Base-by-base conservation (phyloP, 169 alveolate genomes). In the Blepharisma undulans region DNA sequence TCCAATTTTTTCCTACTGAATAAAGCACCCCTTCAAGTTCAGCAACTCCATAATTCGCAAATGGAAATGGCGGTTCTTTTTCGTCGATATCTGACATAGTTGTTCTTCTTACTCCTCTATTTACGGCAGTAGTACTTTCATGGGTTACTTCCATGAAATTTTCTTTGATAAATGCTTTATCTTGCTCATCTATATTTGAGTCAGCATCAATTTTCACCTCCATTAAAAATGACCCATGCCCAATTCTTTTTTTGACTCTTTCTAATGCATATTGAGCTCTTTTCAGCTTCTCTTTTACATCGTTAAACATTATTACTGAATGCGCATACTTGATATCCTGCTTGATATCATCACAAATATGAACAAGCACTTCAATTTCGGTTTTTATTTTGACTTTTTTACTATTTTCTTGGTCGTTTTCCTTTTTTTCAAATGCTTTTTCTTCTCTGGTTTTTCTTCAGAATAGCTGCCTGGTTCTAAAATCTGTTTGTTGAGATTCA, bases 171-270 rank as follows among this genome's bases (percentile, higher is more conserved):
- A 29, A 86, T 27, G 25, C 80, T 72, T 33, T 86, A 29, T 86
- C 91, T 4, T 86, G 72, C 22, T 86, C 91, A 32, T 86, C 91
- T 8, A 86, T 72, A 32, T 86, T 34, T 21, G 33, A 18, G 18
- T 30, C 33, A 4, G 72, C 12, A 6, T 25, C 72, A 7, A 86
- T 29, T 21, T 71, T 86, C 12, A 66, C 84, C 1, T 82, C 89
- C 2, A 10, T 21, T 8, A 29, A 25, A 79, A 33, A 25, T 4
- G 72, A 27, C 10, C 72, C 72, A 18, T 72, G 80, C 16, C 85
- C 91, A 5, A 72, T 33, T 66, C 36, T 86, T 7, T 59, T n/a
- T 36, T 86, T 86, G 80, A 86, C n/a, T 86, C 71, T 86, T 29
- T 86, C 91, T 2, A 86, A 25, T 25, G 21, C 4, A 0, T 10